Evolutionary conservation across 2,329 filamentous ascomycete species (phyloP).

Genomic region (Xenoacremonium recifei): DNA sequence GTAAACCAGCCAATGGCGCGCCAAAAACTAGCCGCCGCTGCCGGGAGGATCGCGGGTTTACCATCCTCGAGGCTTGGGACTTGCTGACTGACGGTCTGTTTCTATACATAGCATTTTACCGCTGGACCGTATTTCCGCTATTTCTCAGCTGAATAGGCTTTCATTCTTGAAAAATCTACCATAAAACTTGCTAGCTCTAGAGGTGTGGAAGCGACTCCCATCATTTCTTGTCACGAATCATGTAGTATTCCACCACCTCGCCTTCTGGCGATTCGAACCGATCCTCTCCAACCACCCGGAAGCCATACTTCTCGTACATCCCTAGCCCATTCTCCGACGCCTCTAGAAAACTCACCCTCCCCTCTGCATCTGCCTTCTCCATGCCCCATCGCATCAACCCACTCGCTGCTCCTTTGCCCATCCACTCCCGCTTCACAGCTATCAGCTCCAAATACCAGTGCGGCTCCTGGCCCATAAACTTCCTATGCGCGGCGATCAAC

Average conservation of each 20-base stretch:
- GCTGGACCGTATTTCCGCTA: too few relatives aligned
- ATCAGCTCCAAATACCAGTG: constrained; percentile 52
- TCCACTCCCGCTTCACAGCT: constrained; percentile 39
- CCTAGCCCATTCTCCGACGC: constrained; percentile 46
- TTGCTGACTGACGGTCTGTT: too few relatives aligned
- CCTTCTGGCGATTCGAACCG: constrained; percentile 32
- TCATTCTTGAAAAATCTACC: constrained; percentile 8
- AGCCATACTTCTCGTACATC: constrained; percentile 50
- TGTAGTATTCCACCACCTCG: constrained; percentile 33
- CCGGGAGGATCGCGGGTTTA: too few relatives aligned
- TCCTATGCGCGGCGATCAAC: constrained; percentile 33
- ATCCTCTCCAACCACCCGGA: constrained; percentile 36
- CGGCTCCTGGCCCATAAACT: constrained; percentile 37
- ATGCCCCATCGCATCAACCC: constrained; percentile 48
- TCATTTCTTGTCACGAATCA: constrained; percentile 29
- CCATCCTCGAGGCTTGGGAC: too few relatives aligned
- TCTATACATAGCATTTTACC: too few relatives aligned
- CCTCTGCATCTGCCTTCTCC: constrained; percentile 41
- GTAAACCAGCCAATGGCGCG: too few relatives aligned
- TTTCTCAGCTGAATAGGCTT: not conserved
- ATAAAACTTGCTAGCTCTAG: too few relatives aligned
- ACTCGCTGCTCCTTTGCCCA: constrained; percentile 45
- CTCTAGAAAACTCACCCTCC: constrained; percentile 47
- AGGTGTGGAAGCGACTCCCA: too few relatives aligned
- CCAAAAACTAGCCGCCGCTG: too few relatives aligned